These are phyloP conservation scores for Hysterium pulicare DNA, from an alignment of 2,329 filamentous ascomycete species.

Conservation along the genomic window DNA sequence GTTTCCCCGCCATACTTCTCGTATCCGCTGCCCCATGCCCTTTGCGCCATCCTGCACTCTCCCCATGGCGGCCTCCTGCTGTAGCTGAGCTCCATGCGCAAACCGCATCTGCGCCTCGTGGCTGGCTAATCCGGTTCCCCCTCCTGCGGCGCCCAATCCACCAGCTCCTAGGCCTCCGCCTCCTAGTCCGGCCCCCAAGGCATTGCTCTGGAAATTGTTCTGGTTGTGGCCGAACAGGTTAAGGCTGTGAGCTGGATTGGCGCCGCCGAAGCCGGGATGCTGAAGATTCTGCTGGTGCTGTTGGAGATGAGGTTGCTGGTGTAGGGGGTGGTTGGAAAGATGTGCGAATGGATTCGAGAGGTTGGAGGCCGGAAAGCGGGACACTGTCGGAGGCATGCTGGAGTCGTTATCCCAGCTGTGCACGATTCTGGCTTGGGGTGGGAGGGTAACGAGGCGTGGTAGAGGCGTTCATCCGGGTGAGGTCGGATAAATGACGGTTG, in stretches of 20 bases:
- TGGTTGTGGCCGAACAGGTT: slow-evolving; percentile 49
- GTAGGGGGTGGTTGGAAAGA: slow-evolving; percentile 48
- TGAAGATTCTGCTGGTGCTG: slow-evolving; percentile 56
- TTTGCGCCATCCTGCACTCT: slow-evolving; percentile 55
- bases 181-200: slow-evolving; percentile 53
- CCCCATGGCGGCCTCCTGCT: slow-evolving; percentile 43
- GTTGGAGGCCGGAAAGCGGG: slow-evolving; percentile 57
- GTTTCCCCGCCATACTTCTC: slow-evolving; percentile 94
- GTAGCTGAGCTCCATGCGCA: slow-evolving; percentile 63
- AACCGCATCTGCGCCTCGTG: slow-evolving; percentile 88
- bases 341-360: slow-evolving; percentile 59
- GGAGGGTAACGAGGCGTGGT: neutral
- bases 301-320: slow-evolving; percentile 47
- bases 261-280: slow-evolving; percentile 63
- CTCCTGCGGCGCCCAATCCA: slow-evolving; percentile 49
- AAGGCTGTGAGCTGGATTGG: slow-evolving; percentile 58
- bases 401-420: slow-evolving; percentile 16
- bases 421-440: slow-evolving; percentile 1
- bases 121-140: slow-evolving; percentile 70
- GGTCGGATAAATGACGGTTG: too few species aligned
- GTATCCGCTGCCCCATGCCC: slow-evolving; percentile 72
- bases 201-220: slow-evolving; percentile 46
- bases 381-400: slow-evolving; percentile 57
- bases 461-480: slow-evolving; percentile 4
- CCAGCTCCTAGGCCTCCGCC: slow-evolving; percentile 58